Base-by-base conservation (phyloP, 208 protist genomes). In the Acanthamoeba culbertsoni region DNA sequence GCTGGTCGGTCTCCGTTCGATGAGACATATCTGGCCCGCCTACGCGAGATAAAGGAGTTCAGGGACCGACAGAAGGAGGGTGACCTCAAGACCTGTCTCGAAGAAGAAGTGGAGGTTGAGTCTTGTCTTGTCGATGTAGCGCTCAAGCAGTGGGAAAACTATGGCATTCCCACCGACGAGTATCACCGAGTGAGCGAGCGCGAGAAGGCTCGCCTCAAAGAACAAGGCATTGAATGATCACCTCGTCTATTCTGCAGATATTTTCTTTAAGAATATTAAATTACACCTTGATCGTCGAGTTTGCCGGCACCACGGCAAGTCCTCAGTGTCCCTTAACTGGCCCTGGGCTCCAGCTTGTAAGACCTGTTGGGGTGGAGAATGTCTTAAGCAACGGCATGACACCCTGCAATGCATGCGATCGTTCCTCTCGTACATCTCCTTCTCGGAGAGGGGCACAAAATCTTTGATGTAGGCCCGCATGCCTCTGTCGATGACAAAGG, bases 391-490 rank as follows among this genome's bases (percentile, higher is more conserved):
- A 26, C 65, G n/a, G n/a, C n/a, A n/a, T n/a, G n/a, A n/a, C n/a
- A n/a, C n/a, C n/a, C n/a, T n/a, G n/a, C n/a, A n/a, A n/a, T n/a
- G n/a, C n/a, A n/a, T n/a, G n/a, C n/a, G n/a, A n/a, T n/a, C n/a
- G 4, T 55, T 55, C 73, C 73, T 84, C 46, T 84, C 73, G 73
- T 84, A 84, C 73, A 84, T 57, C 73, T 84, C 73, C 73, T 84
- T 84, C 43, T 84, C 73, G 1, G 73, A 48, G 73, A 84, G 28
- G 37, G 73, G 73, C 46, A n/a, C 31, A 55, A 84, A 84, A 84
- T 84, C 73, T 37, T 55, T 84, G 73, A 84, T 4, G 73, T 55
- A 84, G 18, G 73, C 73, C 2, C 73, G 40, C 73, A 84, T 84
- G 43, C 73, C 73, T 55, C 73, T 14, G 28, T 84, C 73, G 6